Percentiles rank a stretch among this genome's conserved stretches.
These are phyloP conservation scores for Boletus rubroflammeus DNA, from an alignment of 768 basidiomycete species.

Conservation along the genomic window DNA sequence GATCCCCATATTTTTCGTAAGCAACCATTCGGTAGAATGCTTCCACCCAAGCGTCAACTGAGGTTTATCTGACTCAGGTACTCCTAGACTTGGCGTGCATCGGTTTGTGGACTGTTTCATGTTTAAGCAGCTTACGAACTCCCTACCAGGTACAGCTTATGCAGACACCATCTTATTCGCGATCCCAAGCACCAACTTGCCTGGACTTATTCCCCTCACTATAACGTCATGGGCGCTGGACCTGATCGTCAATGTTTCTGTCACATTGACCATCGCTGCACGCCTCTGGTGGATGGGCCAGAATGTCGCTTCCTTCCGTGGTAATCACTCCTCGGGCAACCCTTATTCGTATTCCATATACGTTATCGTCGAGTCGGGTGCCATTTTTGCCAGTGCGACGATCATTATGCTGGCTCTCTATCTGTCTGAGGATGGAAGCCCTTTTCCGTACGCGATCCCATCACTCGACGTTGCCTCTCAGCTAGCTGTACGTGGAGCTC, in stretches of 20 bases:
- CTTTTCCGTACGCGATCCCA: constrained; percentile 11
- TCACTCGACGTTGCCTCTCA: constrained; percentile 19
- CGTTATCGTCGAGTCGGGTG: constrained; percentile 18
- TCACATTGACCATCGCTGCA: constrained; percentile 21
- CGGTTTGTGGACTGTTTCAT: constrained; percentile 5
- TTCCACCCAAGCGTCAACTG: neutral
- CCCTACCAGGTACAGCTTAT: constrained; percentile 5
- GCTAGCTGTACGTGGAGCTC: constrained; percentile 11
- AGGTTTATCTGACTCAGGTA: constrained; percentile 8
- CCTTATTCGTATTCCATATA: constrained; percentile 16
- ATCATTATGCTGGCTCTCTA: constrained; percentile 18
- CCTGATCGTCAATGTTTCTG: constrained; percentile 16
- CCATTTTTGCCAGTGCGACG: constrained; percentile 16
- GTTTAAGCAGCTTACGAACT: neutral
- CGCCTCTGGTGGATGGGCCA: constrained; percentile 20
- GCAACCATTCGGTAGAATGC: neutral
- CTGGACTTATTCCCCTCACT: constrained; percentile 5
- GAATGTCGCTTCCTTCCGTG: constrained; percentile 5
- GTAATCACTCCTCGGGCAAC: neutral
- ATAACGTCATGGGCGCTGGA: constrained; percentile 20
- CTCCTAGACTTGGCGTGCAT: constrained; percentile 20
- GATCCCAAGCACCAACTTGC: constrained; percentile 6
- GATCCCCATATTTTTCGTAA: constrained; percentile 16
- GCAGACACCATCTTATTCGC: constrained; percentile 11
- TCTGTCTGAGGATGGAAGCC: neutral